Percentiles rank a stretch among this genome's conserved stretches.
Evolutionary conservation across 2,329 filamentous ascomycete genomes (phyloP).

Genomic region (Cytospora chrysosperma): DNA sequence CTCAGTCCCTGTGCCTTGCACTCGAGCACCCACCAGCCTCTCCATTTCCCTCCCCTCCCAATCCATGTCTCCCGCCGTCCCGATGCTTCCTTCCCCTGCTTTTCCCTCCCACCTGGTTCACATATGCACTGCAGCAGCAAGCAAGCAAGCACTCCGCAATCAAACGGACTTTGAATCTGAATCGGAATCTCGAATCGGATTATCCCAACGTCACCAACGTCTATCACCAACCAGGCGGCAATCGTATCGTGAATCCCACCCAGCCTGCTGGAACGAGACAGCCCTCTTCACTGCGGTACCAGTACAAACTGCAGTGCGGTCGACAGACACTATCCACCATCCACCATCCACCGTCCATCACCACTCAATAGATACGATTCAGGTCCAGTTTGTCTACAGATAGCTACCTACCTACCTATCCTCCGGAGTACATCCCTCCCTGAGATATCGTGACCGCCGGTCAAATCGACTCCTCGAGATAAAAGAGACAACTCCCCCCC

Average conservation of each 20-base stretch:
- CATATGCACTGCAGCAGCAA: background rate
- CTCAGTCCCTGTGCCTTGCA: background rate
- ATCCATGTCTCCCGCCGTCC: background rate
- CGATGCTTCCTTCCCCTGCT: background rate
- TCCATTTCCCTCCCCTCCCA: background rate
- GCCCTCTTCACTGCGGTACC: background rate
- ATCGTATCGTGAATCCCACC: too few relatives aligned
- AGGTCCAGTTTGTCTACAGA: background rate
- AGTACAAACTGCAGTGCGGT: too few relatives aligned
- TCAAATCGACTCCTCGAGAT: background rate
- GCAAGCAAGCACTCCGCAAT: background rate
- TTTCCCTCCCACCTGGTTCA: background rate
- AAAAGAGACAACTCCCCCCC: background rate
- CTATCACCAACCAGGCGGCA: background rate
- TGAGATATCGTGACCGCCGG: background rate
- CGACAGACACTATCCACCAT: background rate
- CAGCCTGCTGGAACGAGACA: slow-evolving; percentile 12
- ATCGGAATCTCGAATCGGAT: background rate
- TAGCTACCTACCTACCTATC: background rate
- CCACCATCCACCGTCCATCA: background rate
- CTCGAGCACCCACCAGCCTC: background rate
- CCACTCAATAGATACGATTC: background rate
- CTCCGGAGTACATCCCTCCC: background rate
- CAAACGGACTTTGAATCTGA: background rate
- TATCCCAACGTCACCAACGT: background rate